Conservation (phyloP, 2,329 filamentous ascomycete genomes). For the Fusarium guadeloupense region DNA sequence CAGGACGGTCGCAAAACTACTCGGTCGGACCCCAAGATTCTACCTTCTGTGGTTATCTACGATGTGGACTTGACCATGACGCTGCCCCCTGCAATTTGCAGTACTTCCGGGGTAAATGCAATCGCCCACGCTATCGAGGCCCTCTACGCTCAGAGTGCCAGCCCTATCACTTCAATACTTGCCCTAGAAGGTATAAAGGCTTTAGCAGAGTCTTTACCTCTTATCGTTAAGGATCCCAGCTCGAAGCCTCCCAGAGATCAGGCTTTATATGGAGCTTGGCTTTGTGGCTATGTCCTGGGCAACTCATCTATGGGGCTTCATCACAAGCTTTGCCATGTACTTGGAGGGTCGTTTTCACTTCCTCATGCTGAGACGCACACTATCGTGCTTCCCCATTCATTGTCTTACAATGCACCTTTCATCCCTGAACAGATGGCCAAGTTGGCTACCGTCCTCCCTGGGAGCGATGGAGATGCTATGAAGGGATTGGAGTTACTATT, state of each 20-base stretch:
- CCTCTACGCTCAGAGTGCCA: conserved; percentile 68
- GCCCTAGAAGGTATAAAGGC: conserved; percentile 56
- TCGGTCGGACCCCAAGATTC: conserved; percentile 64
- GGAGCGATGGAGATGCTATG: conserved; percentile 66
- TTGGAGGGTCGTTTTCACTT: conserved; percentile 70
- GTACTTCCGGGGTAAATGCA: conserved; percentile 70
- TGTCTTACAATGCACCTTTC: conserved; percentile 68
- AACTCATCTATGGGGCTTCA: conserved; percentile 70
- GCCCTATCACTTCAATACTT: conserved; percentile 67
- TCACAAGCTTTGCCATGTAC: conserved; percentile 73
- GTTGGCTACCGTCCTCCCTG: conserved; percentile 63
- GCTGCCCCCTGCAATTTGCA: conserved; percentile 61
- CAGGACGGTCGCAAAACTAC: conserved; percentile 67
- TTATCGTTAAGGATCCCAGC: not conserved
- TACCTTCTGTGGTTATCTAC: conserved; percentile 70
- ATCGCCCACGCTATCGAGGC: conserved; percentile 72
- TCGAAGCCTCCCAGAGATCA: not conserved
- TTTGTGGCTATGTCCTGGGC: conserved; percentile 69
- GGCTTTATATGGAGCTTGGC: conserved; percentile 71
- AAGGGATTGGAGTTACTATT: conserved; percentile 47
- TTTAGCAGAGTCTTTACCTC: not conserved
- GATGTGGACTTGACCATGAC: conserved; percentile 71
- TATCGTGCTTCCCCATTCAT: conserved; percentile 68
- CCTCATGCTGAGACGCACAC: conserved; percentile 74
- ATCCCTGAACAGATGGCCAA: conserved; percentile 62